Evolutionary conservation across 1,284 basidiomycete species (phyloP).

Genomic region (Flammula alnicola): DNA sequence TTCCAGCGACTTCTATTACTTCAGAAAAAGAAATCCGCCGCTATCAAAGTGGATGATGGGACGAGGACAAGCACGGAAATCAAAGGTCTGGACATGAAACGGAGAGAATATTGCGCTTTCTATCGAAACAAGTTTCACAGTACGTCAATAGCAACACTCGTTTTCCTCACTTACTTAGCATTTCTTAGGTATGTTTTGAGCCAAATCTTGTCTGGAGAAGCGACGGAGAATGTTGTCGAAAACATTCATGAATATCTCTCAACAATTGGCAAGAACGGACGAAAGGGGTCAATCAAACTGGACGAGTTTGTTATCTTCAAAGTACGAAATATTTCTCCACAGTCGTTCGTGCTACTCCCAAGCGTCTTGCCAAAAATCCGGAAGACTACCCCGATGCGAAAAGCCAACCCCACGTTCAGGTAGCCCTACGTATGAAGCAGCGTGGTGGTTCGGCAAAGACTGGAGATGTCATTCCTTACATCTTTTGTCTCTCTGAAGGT

Average conservation of each 20-base stretch:
- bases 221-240: slow-evolving; percentile 88
- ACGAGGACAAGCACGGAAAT: slow-evolving; percentile 82
- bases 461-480: slow-evolving; percentile 96
- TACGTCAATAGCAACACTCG: slow-evolving; percentile 44
- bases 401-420: slow-evolving; percentile 95
- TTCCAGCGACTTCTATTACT: slow-evolving; percentile 93
- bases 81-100: slow-evolving; percentile 99
- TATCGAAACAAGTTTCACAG: slow-evolving; percentile 94
- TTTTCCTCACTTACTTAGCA: neutral
- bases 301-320: slow-evolving; percentile 97
- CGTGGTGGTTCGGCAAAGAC: slow-evolving; percentile 80
- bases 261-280: slow-evolving; percentile 76
- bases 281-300: slow-evolving; percentile 77
- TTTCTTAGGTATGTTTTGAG: slow-evolving; percentile 79
- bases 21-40: slow-evolving; percentile 99
- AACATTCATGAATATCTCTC: slow-evolving; percentile 93
- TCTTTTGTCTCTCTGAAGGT: slow-evolving; percentile 86
- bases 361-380: slow-evolving; percentile 94
- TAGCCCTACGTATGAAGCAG: slow-evolving; percentile 90
- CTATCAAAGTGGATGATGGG: slow-evolving; percentile 86
- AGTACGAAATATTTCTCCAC: slow-evolving; percentile 44
- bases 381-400: slow-evolving; percentile 97
- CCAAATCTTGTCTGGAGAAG: slow-evolving; percentile 90
- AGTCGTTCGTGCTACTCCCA: slow-evolving; percentile 16
- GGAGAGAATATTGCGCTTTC: slow-evolving; percentile 91